These are phyloP conservation scores for Zoysia japonica DNA, from an alignment of 176 grass and related monocot genomes.

Conservation along the genomic window DNA sequence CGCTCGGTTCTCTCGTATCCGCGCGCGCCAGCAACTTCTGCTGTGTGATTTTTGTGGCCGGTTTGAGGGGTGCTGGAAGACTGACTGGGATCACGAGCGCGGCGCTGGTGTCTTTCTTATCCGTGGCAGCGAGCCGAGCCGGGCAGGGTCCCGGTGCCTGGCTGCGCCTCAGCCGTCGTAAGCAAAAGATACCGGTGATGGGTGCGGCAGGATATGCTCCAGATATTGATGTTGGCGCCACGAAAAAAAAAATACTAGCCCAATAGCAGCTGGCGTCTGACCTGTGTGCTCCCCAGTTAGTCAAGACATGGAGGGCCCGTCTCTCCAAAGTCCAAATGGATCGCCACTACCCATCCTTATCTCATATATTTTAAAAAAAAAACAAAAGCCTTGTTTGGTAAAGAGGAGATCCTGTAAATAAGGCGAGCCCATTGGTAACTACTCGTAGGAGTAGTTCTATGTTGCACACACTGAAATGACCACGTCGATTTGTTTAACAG, in stretches of 20 bases:
- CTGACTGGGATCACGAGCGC: not conserved
- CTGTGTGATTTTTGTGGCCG: not conserved
- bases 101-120: not conserved
- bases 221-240: slow-evolving; percentile 42
- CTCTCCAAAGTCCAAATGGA: not conserved
- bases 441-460: no score
- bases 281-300: not conserved
- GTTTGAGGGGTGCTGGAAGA: no score
- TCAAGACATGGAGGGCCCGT: not conserved
- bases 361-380: not conserved
- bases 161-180: not conserved
- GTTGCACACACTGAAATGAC: not conserved
- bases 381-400: not conserved
- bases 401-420: not conserved
- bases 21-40: not conserved
- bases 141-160: not conserved
- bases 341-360: not conserved
- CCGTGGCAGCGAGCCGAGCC: not conserved
- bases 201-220: slow-evolving; percentile 29
- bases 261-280: not conserved
- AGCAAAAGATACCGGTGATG: slow-evolving; percentile 47
- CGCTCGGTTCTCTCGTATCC: no score
- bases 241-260: not conserved
- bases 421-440: not conserved
- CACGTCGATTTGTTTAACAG: no score